Evolutionary conservation across 2,329 filamentous ascomycete species (phyloP), one percentile per base, ranked within the genome.

Genomic region (Ceratocystiopsis brevicomis): DNA sequence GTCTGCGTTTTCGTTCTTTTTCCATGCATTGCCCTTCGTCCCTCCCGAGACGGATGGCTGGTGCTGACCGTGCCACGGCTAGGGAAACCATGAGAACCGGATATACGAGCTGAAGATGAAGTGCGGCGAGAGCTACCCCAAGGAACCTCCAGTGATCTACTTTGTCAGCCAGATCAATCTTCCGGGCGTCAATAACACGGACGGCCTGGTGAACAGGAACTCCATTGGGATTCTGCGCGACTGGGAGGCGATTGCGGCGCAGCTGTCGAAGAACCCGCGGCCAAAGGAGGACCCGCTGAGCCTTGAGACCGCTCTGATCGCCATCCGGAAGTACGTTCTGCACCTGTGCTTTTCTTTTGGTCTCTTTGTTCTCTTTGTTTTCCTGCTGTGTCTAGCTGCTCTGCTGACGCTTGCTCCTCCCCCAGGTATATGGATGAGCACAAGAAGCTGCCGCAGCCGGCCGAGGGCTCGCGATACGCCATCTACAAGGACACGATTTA

Each of bases 91-190:
- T 60, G 90, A 98, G 69, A 98, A 98, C 65, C 82, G 90, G 56
- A 98, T 98, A 66, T 98, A 98, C 71, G 92, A 85, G 53, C 73
- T 98, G 55, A 92, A 88, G 63, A 94, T 98, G 67, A 81, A 93
- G 66, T 98, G 90, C 66, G 87, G 86, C 49, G 70, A 77, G 40
- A 68, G 82, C 45, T 98, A 98, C 61, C 90, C 90, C 42, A 86
- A 94, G 59, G 68, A 74, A 49, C 90, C 90, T 39, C 90, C 90
- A 0, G 77, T 80, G 42, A 83, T 98, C 55, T 78, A 88, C 56
- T 98, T 98, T 63, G 77, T 90, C 54, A 94, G 82, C 55, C 82
- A 85, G 62, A 80, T 98, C 65, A 95, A 96, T 65, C 73, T 96
- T n/a, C 90, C 90, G 21, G 93, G 88, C 56, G 90, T 98, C 42